Conservation (phyloP, 2,329 filamentous ascomycete genomes). For the Graphiopsis chlorocephala region DNA sequence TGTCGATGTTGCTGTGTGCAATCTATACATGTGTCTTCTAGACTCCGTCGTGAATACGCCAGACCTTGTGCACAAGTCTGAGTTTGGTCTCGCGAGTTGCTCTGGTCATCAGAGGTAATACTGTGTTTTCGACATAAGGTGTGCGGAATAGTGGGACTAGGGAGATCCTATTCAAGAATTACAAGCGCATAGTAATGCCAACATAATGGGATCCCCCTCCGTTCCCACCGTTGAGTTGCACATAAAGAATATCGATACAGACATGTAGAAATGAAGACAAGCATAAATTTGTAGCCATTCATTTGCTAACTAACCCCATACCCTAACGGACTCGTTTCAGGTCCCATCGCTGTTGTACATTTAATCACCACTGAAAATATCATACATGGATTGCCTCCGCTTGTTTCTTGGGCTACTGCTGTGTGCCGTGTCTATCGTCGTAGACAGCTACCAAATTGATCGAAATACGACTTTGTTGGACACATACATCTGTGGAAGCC, state of each 20-base stretch:
- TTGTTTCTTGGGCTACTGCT: background rate
- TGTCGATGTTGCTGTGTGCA: background rate
- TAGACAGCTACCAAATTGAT: background rate
- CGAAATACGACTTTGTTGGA: background rate
- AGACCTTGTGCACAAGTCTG: background rate
- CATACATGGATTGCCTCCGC: background rate
- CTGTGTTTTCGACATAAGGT: background rate
- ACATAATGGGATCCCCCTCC: background rate
- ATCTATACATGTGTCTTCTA: background rate
- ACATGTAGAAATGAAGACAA: background rate
- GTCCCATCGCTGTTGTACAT: background rate
- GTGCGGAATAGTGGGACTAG: background rate
- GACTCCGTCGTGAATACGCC: background rate
- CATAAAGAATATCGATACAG: background rate
- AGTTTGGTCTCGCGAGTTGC: background rate
- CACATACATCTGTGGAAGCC: background rate
- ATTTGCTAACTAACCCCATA: background rate
- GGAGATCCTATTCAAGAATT: background rate
- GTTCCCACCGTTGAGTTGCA: background rate
- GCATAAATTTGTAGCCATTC: background rate
- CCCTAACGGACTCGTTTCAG: background rate
- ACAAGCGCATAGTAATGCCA: too few relatives aligned
- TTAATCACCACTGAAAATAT: background rate
- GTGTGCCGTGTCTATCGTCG: background rate
- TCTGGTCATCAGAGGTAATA: background rate